Evolutionary conservation across 1,139 yeast genomes (phyloP).

Genomic region (Taphrina populina): DNA sequence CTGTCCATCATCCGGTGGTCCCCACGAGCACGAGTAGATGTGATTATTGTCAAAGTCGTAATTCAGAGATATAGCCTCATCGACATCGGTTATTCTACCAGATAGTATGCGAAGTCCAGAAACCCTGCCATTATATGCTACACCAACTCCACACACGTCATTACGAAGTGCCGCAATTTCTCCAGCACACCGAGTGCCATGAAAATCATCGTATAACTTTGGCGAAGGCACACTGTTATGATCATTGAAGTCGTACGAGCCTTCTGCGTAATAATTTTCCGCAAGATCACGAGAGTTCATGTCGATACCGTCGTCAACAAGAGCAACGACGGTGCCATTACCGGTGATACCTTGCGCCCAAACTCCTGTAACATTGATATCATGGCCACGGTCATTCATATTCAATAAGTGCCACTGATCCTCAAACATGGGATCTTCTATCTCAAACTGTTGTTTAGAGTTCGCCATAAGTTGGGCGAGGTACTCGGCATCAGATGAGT

Average conservation of each 20-base stretch:
- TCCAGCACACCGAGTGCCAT: slow-evolving; percentile 98
- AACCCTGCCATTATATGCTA: slow-evolving; percentile 81
- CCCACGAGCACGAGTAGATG: slow-evolving; percentile 98
- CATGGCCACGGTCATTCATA: slow-evolving; percentile 69
- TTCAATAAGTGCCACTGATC: slow-evolving; percentile 92
- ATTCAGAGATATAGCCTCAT: slow-evolving; percentile 85
- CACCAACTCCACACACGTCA: slow-evolving; percentile 89
- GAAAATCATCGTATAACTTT: slow-evolving; percentile 75
- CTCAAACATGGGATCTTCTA: slow-evolving; percentile 74
- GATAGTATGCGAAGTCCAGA: slow-evolving; percentile 88
- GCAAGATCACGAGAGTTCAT: slow-evolving; percentile 69
- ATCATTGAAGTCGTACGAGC: slow-evolving; percentile 89
- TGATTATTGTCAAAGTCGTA: slow-evolving; percentile 77
- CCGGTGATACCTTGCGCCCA: slow-evolving; percentile 82
- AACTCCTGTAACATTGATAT: slow-evolving; percentile 79
- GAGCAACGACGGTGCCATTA: slow-evolving; percentile 73
- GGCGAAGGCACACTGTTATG: slow-evolving; percentile 77
- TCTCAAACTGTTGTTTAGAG: slow-evolving; percentile 54
- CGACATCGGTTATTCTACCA: slow-evolving; percentile 73
- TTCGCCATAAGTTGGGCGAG: slow-evolving; percentile 38
- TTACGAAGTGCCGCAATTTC: slow-evolving; percentile 87
- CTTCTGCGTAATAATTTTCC: slow-evolving; percentile 66
- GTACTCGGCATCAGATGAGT: slow-evolving; percentile 41
- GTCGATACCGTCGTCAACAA: slow-evolving; percentile 94
- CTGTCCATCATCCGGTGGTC: slow-evolving; percentile 90